Evolutionary conservation across 768 basidiomycete species (phyloP).

Genomic region (Rhodotorula paludigena): DNA sequence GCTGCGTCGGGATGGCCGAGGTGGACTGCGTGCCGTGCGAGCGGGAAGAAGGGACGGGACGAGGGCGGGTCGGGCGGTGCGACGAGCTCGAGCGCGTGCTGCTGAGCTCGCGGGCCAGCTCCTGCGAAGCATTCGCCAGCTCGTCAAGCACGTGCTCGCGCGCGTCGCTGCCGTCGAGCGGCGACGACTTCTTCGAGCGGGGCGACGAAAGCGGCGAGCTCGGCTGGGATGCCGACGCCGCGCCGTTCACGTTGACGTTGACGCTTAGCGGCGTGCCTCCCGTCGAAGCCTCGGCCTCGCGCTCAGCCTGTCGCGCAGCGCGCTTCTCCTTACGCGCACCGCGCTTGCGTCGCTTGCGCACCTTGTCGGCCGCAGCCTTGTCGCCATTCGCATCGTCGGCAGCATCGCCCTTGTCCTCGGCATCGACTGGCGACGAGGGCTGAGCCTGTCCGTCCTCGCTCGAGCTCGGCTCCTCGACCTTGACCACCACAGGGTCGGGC

Average conservation of each 20-base stretch:
- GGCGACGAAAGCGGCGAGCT: background rate
- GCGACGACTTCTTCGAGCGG: background rate
- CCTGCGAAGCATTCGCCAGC: slow-evolving; percentile 28
- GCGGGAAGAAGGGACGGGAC: slow-evolving; percentile 5
- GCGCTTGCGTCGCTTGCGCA: slow-evolving; percentile 30
- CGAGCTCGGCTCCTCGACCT: slow-evolving; percentile 10
- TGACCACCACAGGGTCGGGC: background rate
- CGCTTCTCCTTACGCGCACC: slow-evolving; percentile 37
- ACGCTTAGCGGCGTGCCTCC: no score
- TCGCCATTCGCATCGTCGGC: background rate
- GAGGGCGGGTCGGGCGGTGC: slow-evolving; percentile 1
- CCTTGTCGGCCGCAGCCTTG: slow-evolving; percentile 10
- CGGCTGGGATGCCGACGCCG: background rate
- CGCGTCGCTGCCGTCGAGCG: background rate
- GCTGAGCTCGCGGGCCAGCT: slow-evolving; percentile 41
- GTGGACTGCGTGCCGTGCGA: slow-evolving; percentile 30
- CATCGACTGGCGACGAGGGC: background rate
- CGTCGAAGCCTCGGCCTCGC: background rate
- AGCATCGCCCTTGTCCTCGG: background rate
- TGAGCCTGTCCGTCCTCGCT: no score
- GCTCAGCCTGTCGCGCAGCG: slow-evolving; percentile 19
- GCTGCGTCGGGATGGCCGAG: slow-evolving; percentile 21
- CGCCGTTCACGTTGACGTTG: slow-evolving; percentile 3
- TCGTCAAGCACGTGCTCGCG: slow-evolving; percentile 31
- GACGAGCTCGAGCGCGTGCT: slow-evolving; percentile 1